Evolutionary conservation across 176 grass and related monocot species (phyloP).

Genomic region (Oryza nivara): DNA sequence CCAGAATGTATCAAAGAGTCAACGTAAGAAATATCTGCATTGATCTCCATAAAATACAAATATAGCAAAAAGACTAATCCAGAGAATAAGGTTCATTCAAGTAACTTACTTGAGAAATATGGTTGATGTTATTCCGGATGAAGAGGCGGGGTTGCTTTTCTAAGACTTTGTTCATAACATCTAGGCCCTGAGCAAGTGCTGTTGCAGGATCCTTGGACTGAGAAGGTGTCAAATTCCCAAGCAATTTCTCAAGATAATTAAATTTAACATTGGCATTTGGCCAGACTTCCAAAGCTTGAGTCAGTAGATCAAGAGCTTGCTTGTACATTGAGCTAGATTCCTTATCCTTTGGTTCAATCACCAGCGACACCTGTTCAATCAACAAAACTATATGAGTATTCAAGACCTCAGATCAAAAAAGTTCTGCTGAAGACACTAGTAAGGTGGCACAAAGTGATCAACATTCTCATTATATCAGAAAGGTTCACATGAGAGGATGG

Average conservation of each 20-base stretch:
- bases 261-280: slow-evolving; percentile 99
- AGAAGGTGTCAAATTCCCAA: slow-evolving; percentile 80
- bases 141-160: slow-evolving; percentile 97
- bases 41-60: slow-evolving; percentile 3
- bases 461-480: neutral
- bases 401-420: neutral
- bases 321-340: slow-evolving; percentile 96
- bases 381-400: slow-evolving; percentile 28
- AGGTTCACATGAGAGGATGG: slow-evolving; percentile 18
- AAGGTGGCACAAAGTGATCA: slow-evolving; percentile 6
- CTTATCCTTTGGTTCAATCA: slow-evolving; percentile 97
- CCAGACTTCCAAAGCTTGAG: slow-evolving; percentile 96
- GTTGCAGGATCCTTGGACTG: slow-evolving; percentile 97
- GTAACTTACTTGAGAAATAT: slow-evolving; percentile 87
- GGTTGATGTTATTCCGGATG: slow-evolving; percentile 97
- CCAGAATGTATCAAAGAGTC: slow-evolving; percentile 26
- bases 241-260: slow-evolving; percentile 97
- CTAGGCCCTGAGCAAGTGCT: slow-evolving; percentile 93
- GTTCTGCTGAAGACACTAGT: neutral
- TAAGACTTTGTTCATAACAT: slow-evolving; percentile 99
- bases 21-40: slow-evolving; percentile 23
- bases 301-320: slow-evolving; percentile 92
- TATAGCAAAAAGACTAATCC: slow-evolving; percentile 22
- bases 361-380: slow-evolving; percentile 78
- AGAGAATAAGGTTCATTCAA: slow-evolving; percentile 18